Base-by-base conservation (phyloP, 768 basidiomycete genomes). In the Boletus sp. region DNA sequence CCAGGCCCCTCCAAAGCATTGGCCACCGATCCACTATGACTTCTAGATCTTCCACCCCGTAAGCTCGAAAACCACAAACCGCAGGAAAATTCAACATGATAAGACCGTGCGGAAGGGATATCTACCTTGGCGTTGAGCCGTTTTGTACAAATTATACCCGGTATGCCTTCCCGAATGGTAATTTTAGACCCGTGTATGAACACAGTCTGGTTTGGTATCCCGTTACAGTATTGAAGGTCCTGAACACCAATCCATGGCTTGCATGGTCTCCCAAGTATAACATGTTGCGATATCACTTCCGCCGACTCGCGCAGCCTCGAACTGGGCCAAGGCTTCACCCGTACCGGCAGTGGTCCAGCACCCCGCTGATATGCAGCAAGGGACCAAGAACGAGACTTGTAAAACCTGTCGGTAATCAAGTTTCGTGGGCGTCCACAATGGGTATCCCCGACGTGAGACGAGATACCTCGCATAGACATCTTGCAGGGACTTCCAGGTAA, bases 341-440 rank as follows among this genome's bases (percentile, higher is more conserved):
- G 25, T 13, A 11, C 44, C 32, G 10, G n/a, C n/a, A n/a, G n/a
- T n/a, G n/a, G n/a, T n/a, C n/a, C n/a, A n/a, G 27, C 27, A 10
- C 23, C 32, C 7, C 44, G 47, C 5, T 45, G 51, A 29, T 59
- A 63, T 21, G 58, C 47, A 9, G 68, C 70, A 30, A 68, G 60
- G 21, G 67, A 69, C 70, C 70, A 73, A 6, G 65, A 61, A 34
- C 34, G 45, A 21, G 49, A 41, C 30, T 50, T 60, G 32, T 50
- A 50, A 40, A 50, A n/a, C n/a, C n/a, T n/a, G n/a, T n/a, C n/a
- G n/a, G n/a, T n/a, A n/a, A n/a, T n/a, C n/a, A n/a, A n/a, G n/a
- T n/a, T n/a, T n/a, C n/a, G n/a, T n/a, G n/a, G n/a, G n/a, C n/a
- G 60, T 62, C 70, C 68, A 74, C 7, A 73, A 48, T 0, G 69